Evolutionary conservation across 2,329 filamentous ascomycete genomes (phyloP).

Genomic region (Phaeosphaeriaceae sp.): DNA sequence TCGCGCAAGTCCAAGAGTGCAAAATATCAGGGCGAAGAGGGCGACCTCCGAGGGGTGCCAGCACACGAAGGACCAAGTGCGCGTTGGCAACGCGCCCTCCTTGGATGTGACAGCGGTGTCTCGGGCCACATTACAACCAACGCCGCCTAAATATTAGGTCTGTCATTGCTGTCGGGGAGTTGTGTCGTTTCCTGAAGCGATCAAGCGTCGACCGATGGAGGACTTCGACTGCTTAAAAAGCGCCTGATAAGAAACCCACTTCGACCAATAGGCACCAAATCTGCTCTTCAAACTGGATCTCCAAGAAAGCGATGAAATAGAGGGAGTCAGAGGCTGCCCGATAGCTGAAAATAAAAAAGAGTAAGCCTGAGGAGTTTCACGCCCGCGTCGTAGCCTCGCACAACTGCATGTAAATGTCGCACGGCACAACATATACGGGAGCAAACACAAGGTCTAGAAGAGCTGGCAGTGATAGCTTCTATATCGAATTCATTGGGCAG

Average conservation of each 20-base stretch:
- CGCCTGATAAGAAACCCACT: neutral
- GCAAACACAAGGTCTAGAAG: neutral
- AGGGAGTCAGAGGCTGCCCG: neutral
- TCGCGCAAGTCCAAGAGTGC: neutral
- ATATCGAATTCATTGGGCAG: neutral
- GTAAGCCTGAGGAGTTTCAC: neutral
- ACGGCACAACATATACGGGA: conserved; percentile 1
- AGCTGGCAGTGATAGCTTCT: neutral
- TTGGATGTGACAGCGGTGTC: neutral
- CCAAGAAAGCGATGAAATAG: neutral
- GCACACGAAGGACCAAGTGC: neutral
- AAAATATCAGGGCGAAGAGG: neutral
- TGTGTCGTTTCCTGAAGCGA: neutral
- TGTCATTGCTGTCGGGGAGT: neutral
- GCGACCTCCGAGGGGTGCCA: neutral
- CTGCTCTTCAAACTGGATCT: too few species aligned
- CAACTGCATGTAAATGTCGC: neutral
- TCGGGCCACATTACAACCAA: neutral
- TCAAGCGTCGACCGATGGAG: neutral
- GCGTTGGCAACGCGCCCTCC: neutral
- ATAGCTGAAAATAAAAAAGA: neutral
- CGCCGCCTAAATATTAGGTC: too few species aligned
- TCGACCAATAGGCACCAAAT: too few species aligned
- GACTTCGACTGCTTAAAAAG: neutral
- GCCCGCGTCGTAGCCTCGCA: neutral